Evolutionary conservation across 306 rosid genomes (phyloP), one percentile per base, ranked within the genome.

Genomic region (Styphnolobium japonicum): DNA sequence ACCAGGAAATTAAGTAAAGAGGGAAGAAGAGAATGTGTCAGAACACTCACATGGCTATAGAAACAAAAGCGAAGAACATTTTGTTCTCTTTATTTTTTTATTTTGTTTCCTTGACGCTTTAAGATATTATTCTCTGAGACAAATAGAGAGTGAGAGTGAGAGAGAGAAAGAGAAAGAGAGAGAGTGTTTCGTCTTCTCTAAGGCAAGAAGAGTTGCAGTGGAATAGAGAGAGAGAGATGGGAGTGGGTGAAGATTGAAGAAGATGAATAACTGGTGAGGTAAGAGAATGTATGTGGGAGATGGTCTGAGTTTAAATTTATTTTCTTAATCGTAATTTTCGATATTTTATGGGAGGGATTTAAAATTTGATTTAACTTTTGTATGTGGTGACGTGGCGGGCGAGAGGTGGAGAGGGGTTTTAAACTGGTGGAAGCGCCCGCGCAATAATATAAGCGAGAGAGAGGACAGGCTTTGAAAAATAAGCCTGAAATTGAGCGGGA

Each of bases 131-230:
- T 80, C 61, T 34, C 22, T 36, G 71, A 1, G 16, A n/a, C n/a
- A n/a, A n/a, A n/a, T 51, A 36, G 55, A 21, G 53, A 45, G 75
- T 34, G 79, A 53, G 71, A 8, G 75, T 79, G 57, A 63, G 46
- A 45, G 80, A 67, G 80, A 29, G 79, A 81, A 78, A 43, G 56
- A 61, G 83, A 39, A 84, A 33, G 56, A 43, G 56, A 61, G 83
- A 39, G 85, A 33, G 56, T 31, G 89, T 89, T 94, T 87, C 98
- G 97, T 91, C 92, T 91, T 87, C 93, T 91, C 84, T 82, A 91
- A 90, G 98, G 77, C 88, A 85, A 82, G 80, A 63, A 78, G 72
- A 85, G 90, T 86, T 87, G 89, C 96, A 81, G 82, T 40, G 48
- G 86, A 42, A 82, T 69, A 60, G 72, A 77, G 86, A 71, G 83